Evolutionary conservation across 2,329 filamentous ascomycete species (phyloP).

Genomic region (Claviceps quebecensis): DNA sequence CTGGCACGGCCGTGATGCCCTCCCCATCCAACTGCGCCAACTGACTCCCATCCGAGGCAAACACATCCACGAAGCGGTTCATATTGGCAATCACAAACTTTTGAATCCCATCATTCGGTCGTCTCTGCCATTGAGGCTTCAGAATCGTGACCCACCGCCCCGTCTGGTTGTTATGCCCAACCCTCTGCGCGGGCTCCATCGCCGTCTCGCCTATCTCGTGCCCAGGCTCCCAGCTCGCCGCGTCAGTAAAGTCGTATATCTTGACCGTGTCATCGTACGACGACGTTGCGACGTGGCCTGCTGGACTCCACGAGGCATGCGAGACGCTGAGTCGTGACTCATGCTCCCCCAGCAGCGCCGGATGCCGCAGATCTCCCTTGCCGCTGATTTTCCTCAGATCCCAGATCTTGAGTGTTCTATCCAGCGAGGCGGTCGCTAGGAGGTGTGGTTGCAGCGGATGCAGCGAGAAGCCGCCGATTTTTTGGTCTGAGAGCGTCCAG

Average conservation of each 20-base stretch:
- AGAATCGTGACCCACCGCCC: conserved; percentile 79
- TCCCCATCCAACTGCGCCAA: conserved; percentile 79
- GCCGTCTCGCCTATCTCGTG: conserved; percentile 42
- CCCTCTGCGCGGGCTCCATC: conserved; percentile 54
- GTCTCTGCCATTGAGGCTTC: conserved; percentile 78
- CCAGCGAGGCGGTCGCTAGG: conserved; percentile 76
- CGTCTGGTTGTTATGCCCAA: conserved; percentile 90
- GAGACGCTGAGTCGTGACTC: conserved; percentile 73
- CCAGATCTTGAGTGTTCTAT: conserved; percentile 85
- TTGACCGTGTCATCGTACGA: conserved; percentile 95
- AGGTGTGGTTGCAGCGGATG: conserved; percentile 71
- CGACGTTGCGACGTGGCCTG: conserved; percentile 76
- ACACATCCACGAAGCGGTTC: conserved; percentile 94
- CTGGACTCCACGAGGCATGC: conserved; percentile 78
- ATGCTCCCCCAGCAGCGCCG: conserved; percentile 67
- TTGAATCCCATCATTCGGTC: conserved; percentile 64
- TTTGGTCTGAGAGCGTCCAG: conserved; percentile 74
- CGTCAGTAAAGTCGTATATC: conserved; percentile 64
- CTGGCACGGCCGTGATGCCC: conserved; percentile 85
- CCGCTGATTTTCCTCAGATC: conserved; percentile 69
- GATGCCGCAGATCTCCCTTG: conserved; percentile 44
- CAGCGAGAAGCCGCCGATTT: conserved; percentile 86
- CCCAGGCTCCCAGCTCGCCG: conserved; percentile 43
- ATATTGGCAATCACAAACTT: conserved; percentile 93
- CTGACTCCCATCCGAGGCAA: conserved; percentile 67